phyloP scores from a whole-genome alignment of 1,284 basidiomycete species.

The Puccinia hordei region DNA sequence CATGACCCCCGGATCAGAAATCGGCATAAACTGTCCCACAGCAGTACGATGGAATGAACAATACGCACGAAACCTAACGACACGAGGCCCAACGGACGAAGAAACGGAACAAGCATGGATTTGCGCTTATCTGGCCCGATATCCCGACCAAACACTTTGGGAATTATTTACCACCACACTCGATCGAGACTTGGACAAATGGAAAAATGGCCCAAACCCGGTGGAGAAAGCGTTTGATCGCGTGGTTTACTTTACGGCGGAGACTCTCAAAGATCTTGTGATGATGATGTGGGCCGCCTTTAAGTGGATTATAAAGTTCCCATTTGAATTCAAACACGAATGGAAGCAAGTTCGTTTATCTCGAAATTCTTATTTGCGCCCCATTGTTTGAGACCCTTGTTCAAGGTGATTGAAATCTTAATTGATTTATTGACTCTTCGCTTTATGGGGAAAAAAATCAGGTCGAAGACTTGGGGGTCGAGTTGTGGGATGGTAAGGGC shows the following conservation, averaged over 20 bases:
- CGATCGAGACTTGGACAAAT: slow-evolving; percentile 26
- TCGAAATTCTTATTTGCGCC: no score
- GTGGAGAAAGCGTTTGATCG: slow-evolving; percentile 34
- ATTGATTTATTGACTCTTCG: background rate
- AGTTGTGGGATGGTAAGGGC: slow-evolving; percentile 49
- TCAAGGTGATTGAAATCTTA: background rate
- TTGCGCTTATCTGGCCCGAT: slow-evolving; percentile 32
- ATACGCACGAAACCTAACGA: slow-evolving; percentile 33
- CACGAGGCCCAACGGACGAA: slow-evolving; percentile 4
- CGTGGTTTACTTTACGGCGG: slow-evolving; percentile 29
- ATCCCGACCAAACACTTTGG: slow-evolving; percentile 50
- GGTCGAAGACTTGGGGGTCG: slow-evolving; percentile 34
- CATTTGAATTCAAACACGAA: slow-evolving; percentile 42
- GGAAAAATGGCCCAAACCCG: slow-evolving; percentile 27
- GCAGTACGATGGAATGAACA: slow-evolving; percentile 44
- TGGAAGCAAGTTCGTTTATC: slow-evolving; percentile 40
- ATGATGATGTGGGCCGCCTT: slow-evolving; percentile 45
- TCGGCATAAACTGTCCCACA: slow-evolving; percentile 34
- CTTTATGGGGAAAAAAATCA: background rate
- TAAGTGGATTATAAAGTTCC: slow-evolving; percentile 50
- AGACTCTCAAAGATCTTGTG: slow-evolving; percentile 29
- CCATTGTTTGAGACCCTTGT: background rate
- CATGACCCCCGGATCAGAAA: slow-evolving; percentile 6
- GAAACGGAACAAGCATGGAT: slow-evolving; percentile 49
- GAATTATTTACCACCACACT: slow-evolving; percentile 46